Conservation (phyloP, 805 yeast species). For the Yarrowia sp. region DNA sequence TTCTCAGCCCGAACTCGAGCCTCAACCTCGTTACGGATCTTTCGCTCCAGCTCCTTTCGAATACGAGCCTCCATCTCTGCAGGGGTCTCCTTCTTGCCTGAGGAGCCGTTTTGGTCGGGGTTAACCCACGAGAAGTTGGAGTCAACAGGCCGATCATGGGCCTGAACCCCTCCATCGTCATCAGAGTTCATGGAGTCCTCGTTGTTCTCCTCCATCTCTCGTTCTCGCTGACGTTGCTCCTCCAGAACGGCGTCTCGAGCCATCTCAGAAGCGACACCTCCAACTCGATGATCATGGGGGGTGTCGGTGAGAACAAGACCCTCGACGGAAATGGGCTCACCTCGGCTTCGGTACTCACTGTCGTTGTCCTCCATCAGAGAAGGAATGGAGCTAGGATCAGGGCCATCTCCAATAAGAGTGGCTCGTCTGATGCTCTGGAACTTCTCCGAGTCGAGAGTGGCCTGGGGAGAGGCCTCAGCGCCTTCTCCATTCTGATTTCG, state of each 20-base stretch:
- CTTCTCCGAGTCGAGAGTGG: slow-evolving; percentile 11
- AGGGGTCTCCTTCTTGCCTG: background rate
- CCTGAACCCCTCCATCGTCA: slow-evolving; percentile 10
- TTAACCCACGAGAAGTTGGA: slow-evolving; percentile 12
- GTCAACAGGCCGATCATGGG: slow-evolving; percentile 10
- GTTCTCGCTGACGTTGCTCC: slow-evolving; percentile 20
- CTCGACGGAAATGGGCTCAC: slow-evolving; percentile 23
- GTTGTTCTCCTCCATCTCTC: background rate
- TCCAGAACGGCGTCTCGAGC: slow-evolving; percentile 24
- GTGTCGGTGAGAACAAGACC: slow-evolving; percentile 17
- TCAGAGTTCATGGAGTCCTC: slow-evolving; percentile 9
- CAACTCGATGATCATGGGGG: background rate
- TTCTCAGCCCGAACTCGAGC: slow-evolving; percentile 21
- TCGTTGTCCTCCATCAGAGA: slow-evolving; percentile 24
- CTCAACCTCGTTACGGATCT: slow-evolving; percentile 17
- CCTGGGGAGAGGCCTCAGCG: slow-evolving; percentile 1
- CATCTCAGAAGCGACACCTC: slow-evolving; percentile 23
- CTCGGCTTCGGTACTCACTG: slow-evolving; percentile 33
- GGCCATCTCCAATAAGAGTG: slow-evolving; percentile 24
- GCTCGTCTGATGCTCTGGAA: slow-evolving; percentile 14
- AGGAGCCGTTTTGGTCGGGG: background rate
- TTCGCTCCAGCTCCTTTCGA: slow-evolving; percentile 16
- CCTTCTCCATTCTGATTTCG: background rate
- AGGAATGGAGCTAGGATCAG: slow-evolving; percentile 21
- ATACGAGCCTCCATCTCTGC: slow-evolving; percentile 30